Percentiles rank a stretch among this genome's conserved stretches.
These are phyloP conservation scores for Anethum foeniculum DNA, from an alignment of 140 eudicot genomes.

Conservation along the genomic window DNA sequence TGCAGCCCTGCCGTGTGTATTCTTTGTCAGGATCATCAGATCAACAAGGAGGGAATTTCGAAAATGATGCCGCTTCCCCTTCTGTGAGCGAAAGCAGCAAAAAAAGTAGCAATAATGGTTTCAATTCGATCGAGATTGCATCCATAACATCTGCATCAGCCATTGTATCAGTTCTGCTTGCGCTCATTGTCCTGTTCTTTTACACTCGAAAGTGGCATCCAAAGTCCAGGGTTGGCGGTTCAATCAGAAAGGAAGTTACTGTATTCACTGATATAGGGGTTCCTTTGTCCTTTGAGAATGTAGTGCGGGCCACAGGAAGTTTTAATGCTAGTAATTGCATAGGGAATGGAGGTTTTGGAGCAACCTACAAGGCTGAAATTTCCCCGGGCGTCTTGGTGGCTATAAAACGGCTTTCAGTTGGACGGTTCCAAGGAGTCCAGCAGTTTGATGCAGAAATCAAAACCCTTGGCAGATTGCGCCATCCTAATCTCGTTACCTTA, in stretches of 20 bases:
- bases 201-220: constrained; percentile 57
- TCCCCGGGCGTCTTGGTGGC: constrained; percentile 58
- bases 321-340: constrained; percentile 69
- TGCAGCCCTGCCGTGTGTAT: constrained; percentile 21
- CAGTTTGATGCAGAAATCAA: constrained; percentile 84
- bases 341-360: constrained; percentile 82
- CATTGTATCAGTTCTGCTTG: constrained; percentile 54
- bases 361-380: constrained; percentile 73
- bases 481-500: constrained; percentile 66
- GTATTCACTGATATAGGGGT: constrained; percentile 46
- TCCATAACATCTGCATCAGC: constrained; percentile 63
- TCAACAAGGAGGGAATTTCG: constrained; percentile 30
- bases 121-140: constrained; percentile 66
- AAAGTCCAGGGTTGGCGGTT: constrained; percentile 42
- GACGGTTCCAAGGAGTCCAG: constrained; percentile 70
- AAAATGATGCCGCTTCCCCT: constrained; percentile 31
- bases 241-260: constrained; percentile 54
- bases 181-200: constrained; percentile 49
- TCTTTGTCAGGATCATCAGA: constrained; percentile 31
- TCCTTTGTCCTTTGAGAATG: constrained; percentile 53
- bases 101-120: constrained; percentile 16
- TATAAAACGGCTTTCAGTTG: constrained; percentile 57
- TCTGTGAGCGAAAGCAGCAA: constrained; percentile 11
- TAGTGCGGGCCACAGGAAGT: constrained; percentile 46
- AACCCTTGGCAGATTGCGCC: constrained; percentile 68